Percentiles rank a stretch among this genome's conserved stretches.
phyloP scores from a whole-genome alignment of 106 monocot genomes.

The Allium fistulosum region DNA sequence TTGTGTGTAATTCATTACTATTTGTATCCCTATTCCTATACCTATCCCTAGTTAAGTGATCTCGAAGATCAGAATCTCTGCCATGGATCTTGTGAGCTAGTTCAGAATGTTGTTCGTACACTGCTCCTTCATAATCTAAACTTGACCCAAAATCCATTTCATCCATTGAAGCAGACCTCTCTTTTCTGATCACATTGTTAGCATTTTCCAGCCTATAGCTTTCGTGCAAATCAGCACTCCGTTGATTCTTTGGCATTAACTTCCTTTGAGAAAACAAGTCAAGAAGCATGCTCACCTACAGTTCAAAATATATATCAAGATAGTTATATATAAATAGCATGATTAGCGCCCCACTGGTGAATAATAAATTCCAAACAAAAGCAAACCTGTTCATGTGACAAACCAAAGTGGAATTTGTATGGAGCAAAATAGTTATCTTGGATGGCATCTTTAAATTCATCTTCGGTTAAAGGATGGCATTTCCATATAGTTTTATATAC shows the following conservation, averaged over 20 bases:
- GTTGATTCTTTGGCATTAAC: not conserved
- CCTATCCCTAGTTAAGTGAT: no score
- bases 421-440: constrained; percentile 19
- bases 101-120: no score
- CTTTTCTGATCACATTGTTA: not conserved
- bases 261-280: not conserved
- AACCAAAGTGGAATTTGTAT: constrained; percentile 21
- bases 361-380: not conserved
- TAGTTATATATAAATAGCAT: not conserved
- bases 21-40: no score
- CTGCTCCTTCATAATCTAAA: no score
- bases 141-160: no score
- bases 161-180: no score
- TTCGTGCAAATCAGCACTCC: not conserved
- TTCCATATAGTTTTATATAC: constrained; percentile 6
- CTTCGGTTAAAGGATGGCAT: constrained; percentile 26
- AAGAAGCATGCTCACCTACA: constrained; percentile 5
- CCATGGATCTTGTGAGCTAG: no score
- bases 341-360: not conserved
- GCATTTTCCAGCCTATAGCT: not conserved
- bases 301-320: not conserved
- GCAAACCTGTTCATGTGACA: constrained; percentile 15
- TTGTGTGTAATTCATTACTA: no score
- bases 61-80: no score
- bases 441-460: constrained; percentile 31